phyloP scores from a whole-genome alignment of 306 rosid genomes.

The Morella rubra region DNA sequence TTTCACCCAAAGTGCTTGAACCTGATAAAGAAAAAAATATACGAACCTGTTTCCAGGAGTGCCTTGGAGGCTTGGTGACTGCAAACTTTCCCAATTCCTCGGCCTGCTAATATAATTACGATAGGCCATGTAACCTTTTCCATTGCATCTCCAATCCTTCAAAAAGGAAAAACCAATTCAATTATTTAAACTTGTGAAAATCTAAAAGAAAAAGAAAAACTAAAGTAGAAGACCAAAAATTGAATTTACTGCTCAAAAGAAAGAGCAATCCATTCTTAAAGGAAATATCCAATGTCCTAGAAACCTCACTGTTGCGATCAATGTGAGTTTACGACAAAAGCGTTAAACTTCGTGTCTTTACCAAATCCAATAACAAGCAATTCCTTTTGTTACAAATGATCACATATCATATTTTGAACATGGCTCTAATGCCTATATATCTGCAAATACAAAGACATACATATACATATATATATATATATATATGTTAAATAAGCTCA shows the following conservation, averaged over 20 bases:
- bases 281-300: background rate
- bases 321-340: background rate
- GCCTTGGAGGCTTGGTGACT: slow-evolving; percentile 61
- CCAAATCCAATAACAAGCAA: background rate
- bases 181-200: background rate
- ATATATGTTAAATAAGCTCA: background rate
- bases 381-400: background rate
- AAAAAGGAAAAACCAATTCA: slow-evolving; percentile 16
- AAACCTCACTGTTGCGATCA: background rate
- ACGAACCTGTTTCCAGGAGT: slow-evolving; percentile 98
- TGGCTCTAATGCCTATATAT: background rate
- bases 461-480: background rate
- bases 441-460: background rate
- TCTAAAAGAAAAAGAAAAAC: background rate
- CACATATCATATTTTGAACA: slow-evolving; percentile 12
- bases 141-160: slow-evolving; percentile 94
- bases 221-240: background rate
- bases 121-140: slow-evolving; percentile 84
- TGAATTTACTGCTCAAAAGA: slow-evolving; percentile 2
- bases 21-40: slow-evolving; percentile 22
- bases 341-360: background rate
- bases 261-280: background rate
- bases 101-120: slow-evolving; percentile 75
- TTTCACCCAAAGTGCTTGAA: background rate
- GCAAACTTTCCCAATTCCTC: slow-evolving; percentile 70